Percentiles rank a stretch among this genome's conserved stretches.
phyloP scores from a whole-genome alignment of 129 eudicot species.

The Chrysanthemum lavandulifolium region DNA sequence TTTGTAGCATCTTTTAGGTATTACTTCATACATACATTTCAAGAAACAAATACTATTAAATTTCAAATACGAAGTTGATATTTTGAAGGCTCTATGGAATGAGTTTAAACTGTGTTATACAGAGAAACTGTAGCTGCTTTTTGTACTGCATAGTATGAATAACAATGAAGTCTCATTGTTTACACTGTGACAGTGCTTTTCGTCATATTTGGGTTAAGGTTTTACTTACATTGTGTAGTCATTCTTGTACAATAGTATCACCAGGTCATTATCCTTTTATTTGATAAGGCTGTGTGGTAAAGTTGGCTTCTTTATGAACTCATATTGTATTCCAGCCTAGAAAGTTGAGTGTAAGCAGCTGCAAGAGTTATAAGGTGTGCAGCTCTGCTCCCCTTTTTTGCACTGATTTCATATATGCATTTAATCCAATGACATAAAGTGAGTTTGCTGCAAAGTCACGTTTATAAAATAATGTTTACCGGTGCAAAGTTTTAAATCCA shows the following conservation, averaged over 20 bases:
- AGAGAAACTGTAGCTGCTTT: slow-evolving; percentile 16
- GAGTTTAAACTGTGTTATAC: slow-evolving; percentile 20
- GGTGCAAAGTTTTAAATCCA: background rate
- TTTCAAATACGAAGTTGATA: slow-evolving; percentile 9
- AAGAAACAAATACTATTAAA: background rate
- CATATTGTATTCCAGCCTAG: background rate
- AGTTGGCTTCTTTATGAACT: slow-evolving; percentile 7
- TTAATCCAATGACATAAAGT: background rate
- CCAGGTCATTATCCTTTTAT: background rate
- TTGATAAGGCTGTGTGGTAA: slow-evolving; percentile 7
- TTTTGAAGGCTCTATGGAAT: slow-evolving; percentile 19
- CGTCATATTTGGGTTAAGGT: background rate
- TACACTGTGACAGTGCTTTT: slow-evolving; percentile 5
- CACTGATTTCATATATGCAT: background rate
- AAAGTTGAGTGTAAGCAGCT: slow-evolving; percentile 15
- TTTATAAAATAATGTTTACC: background rate
- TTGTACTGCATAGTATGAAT: slow-evolving; percentile 15
- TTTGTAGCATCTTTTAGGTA: slow-evolving; percentile 34
- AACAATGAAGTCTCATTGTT: slow-evolving; percentile 18
- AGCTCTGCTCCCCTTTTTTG: background rate
- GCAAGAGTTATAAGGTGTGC: background rate
- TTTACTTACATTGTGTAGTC: slow-evolving; percentile 3
- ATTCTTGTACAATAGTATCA: background rate
- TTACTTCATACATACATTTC: slow-evolving; percentile 18
- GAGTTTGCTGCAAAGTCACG: background rate